Evolutionary conservation across 257 asterid species (phyloP).

Genomic region (Nyctanthes arbortristis): DNA sequence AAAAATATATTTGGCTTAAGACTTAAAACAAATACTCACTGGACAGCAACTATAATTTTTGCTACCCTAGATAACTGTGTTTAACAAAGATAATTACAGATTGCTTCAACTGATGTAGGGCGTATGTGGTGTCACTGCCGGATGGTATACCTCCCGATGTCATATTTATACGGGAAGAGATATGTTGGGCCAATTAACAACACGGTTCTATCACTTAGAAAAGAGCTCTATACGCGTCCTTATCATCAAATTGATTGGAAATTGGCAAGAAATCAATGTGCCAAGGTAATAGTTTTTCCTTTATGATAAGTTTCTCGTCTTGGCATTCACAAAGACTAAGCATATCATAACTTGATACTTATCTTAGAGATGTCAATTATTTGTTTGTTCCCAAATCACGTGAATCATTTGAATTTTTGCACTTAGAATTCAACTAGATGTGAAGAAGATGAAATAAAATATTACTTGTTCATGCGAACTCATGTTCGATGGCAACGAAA

Average conservation of each 20-base stretch:
- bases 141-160: slow-evolving; percentile 71
- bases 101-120: slow-evolving; percentile 33
- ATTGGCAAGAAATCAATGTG: slow-evolving; percentile 55
- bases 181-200: slow-evolving; percentile 44
- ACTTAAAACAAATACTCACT: neutral
- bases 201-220: slow-evolving; percentile 47
- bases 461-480: neutral
- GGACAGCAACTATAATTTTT: neutral
- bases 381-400: neutral
- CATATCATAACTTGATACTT: neutral
- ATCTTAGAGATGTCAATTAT: neutral
- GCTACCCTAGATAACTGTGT: neutral
- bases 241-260: slow-evolving; percentile 62
- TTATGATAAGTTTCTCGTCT: neutral
- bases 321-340: neutral
- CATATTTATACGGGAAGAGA: slow-evolving; percentile 56
- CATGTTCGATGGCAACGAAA: too few relatives aligned
- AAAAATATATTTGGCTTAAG: neutral
- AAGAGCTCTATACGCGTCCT: slow-evolving; percentile 46
- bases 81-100: neutral
- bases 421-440: too few relatives aligned
- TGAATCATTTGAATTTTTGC: neutral
- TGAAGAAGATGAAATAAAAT: neutral
- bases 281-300: slow-evolving; percentile 42
- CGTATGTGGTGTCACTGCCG: slow-evolving; percentile 84